Base-by-base conservation (phyloP, 495 filamentous ascomycete species). In the Massariosphaeria phaeospora region DNA sequence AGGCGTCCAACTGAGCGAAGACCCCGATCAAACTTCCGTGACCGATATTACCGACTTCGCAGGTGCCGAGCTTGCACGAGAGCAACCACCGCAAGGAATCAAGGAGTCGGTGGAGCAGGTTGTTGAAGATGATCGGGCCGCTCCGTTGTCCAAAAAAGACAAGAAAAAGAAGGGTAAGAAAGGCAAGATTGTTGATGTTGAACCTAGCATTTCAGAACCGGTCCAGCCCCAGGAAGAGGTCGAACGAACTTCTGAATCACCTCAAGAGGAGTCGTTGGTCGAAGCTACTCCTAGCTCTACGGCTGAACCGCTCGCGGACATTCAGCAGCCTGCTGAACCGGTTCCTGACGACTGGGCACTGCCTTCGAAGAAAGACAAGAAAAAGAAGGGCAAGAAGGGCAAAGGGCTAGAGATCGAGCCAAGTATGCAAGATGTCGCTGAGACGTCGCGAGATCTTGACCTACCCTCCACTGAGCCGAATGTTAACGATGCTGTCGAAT, bases 71-170 rank as follows among this genome's bases (percentile, higher is more conserved):
- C 13, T 36, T 36, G 34, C 12, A 36, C 5, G 3, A 13, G 34
- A 36, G 12, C 34, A 33, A 33, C 29, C 13, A 33, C 7, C 13
- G 7, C 29, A 33, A 13, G 29, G 18, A 17, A 21, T 20, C 4
- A 4, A 21, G 12, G 24, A 3, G 13, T 26, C 24, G 6, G 18
- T 25, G 13, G 24, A 29, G 17, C 23, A 45, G 3, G 26, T 4
- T 21, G 29, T 36, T 5, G 57, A 52, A 35, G 29, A 56, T 40
- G 38, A 40, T 2, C 24, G 38, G 38, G 38, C 38, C 17, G 17
- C n/a, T 2, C 18, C 18, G 3, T 20, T 21, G 8, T 29, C 24
- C 8, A 47, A 30, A 20, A 47, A 47, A 15, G 27, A 30, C 43
- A 47, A 47, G 27, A 47, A 47, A 10, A 31, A 11, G 17, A 47